phyloP scores from a whole-genome alignment of 2,329 filamentous ascomycete genomes.

The Xylariomycetidae sp. region DNA sequence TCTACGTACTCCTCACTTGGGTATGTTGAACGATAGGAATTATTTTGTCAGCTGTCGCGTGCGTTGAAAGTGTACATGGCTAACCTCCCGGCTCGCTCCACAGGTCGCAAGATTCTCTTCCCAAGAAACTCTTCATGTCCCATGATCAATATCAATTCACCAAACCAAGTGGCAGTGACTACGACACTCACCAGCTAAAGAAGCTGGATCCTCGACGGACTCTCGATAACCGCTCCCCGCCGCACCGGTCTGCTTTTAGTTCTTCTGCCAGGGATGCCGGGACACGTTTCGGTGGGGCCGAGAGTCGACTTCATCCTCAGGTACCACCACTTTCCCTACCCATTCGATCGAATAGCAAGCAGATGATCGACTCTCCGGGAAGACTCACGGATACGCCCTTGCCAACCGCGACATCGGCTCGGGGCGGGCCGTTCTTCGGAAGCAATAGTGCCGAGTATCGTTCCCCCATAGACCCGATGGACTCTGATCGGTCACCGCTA shows the following conservation, averaged over 20 bases:
- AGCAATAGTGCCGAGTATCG: slow-evolving; percentile 33
- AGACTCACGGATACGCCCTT: slow-evolving; percentile 40
- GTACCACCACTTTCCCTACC: slow-evolving; percentile 43
- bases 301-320: slow-evolving; percentile 27
- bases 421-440: slow-evolving; percentile 36
- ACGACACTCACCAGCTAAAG: slow-evolving; percentile 47
- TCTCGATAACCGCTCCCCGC: slow-evolving; percentile 38
- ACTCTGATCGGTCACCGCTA: slow-evolving; percentile 42
- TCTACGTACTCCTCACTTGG: slow-evolving; percentile 24
- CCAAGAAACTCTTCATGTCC: slow-evolving; percentile 41
- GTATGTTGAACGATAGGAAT: background rate
- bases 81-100: slow-evolving; percentile 2
- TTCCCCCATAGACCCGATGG: slow-evolving; percentile 37
- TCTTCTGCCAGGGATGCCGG: slow-evolving; percentile 34
- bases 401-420: slow-evolving; percentile 41
- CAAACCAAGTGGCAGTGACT: slow-evolving; percentile 33
- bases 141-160: slow-evolving; percentile 44
- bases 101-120: slow-evolving; percentile 37
- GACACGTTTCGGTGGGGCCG: slow-evolving; percentile 29
- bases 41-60: too few relatives aligned
- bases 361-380: slow-evolving; percentile 38
- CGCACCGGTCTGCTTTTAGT: slow-evolving; percentile 37
- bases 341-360: slow-evolving; percentile 33
- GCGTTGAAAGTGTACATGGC: slow-evolving; percentile 2
- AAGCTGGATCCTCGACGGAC: slow-evolving; percentile 46